Base-by-base conservation (phyloP, 805 yeast genomes). In the Wickerhamiella occidentalis region DNA sequence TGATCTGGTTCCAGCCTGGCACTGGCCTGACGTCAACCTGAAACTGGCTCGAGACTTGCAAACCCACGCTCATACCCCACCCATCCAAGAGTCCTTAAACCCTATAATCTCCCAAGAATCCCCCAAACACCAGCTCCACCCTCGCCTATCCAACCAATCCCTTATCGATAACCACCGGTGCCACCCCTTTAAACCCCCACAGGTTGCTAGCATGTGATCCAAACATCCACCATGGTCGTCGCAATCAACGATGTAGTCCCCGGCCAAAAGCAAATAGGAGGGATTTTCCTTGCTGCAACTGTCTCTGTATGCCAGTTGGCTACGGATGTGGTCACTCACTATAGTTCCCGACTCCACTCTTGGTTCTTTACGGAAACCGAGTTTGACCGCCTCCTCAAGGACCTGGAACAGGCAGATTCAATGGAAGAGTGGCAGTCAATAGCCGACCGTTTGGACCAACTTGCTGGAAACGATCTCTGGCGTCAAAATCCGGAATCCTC, bases 401-500 rank as follows among this genome's bases (percentile, higher is more conserved):
- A 56, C 26, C 59, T 65, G 29, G 51, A 51, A 11, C 66, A 65
- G 18, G 80, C 82, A 17, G 68, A 71, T 40, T 72, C 74, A 17
- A 84, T 78, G 61, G 76, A 73, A 36, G 90, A 84, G 51, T 90
- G 94, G 90, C 79, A 64, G 53, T 59, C 55, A 9, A 53, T 56
- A 8, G 68, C 76, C 0, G 72, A 70, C 36, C 55, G 65, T 35
- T 73, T 77, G 37, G 79, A 77, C 48, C 54, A 56, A 12, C 49
- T 56, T 1, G 51, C 62, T 19, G 67, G 69, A 11, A 67, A 68
- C 52, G 72, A 68, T 48, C 41, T 79, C 60, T 66, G 73, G 72
- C 71, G 96, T 51, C 84, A 85, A 54, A 85, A 87, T 61, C 86
- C 88, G 56, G 78, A 80, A 26, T 81, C 90, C 33, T 74, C 74